Evolutionary conservation across 495 filamentous ascomycete genomes (phyloP).

Genomic region (Aspergillus haitiensis): DNA sequence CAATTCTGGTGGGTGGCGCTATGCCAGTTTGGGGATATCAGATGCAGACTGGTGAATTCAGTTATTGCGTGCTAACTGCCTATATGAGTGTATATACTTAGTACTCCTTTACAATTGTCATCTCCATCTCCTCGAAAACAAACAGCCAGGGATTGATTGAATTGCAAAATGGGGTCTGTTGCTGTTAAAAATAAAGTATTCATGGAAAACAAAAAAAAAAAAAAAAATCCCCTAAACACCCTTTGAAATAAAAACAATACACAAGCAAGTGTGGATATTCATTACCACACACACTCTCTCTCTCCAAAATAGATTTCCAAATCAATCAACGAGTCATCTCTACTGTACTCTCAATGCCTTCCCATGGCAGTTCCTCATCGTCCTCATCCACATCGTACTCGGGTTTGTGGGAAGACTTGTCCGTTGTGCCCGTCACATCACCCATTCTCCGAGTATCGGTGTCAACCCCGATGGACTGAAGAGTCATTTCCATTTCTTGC

Average conservation of each 20-base stretch:
- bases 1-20: constrained; percentile 10
- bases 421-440: constrained; percentile 39
- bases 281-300: constrained; percentile 23
- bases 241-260: neutral
- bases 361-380: constrained; percentile 49
- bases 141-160: too few relatives aligned
- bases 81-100: too few relatives aligned
- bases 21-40: constrained; percentile 6
- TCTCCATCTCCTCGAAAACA: neutral
- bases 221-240: neutral
- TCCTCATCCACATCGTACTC: constrained; percentile 42
- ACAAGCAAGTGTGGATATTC: neutral
- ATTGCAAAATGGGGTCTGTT: too few relatives aligned
- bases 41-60: neutral
- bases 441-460: constrained; percentile 23
- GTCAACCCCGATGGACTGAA: constrained; percentile 58
- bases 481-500: constrained; percentile 66
- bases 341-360: constrained; percentile 54
- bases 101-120: neutral
- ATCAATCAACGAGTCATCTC: constrained; percentile 37
- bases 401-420: constrained; percentile 34
- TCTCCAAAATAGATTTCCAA: constrained; percentile 9
- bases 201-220: neutral
- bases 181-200: too few relatives aligned
- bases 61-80: too few relatives aligned